Base-by-base conservation (phyloP, 495 filamentous ascomycete genomes). In the Daldinia bambusicola region DNA sequence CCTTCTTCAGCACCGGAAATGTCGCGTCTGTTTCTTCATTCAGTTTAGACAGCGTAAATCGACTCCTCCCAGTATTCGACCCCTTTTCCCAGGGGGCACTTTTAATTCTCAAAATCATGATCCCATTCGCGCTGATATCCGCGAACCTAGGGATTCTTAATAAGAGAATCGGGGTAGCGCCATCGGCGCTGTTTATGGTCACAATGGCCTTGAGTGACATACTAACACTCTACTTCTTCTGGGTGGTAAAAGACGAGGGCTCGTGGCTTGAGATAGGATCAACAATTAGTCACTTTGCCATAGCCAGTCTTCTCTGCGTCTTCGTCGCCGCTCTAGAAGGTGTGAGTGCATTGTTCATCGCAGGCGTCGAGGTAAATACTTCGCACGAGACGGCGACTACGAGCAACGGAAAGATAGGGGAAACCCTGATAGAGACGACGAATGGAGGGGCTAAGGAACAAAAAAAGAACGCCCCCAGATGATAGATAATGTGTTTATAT, bases 201-300 rank as follows among this genome's bases (percentile, higher is more conserved):
- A 93, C 96, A 48, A 97, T 97, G 89, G 90, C 93, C 14, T 87
- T 97, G 53, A 92, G 92, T 56, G 96, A 99, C 78, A 88, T 97
- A 51, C 84, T 98, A 74, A 98, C 96, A 4, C 84, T 99, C 61
- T 93, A 95, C 78, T 99, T 99, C 84, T 99, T 99, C 80, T 99
- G 91, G 86, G 90, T 97, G 76, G 96, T 99, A 6, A 89, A 89
- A 61, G 96, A 99, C 76, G 94, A 98, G 77, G 95, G 96, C 0
- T 93, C 89, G 38, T 99, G 96, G 96, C 81, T 99, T 58, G 96
- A 99, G 74, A 99, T 98, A 75, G 96, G 96, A 53, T 95, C 92
- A 36, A 97, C 91, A 1, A 99, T 99, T 67, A 95, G 87, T 72
- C 93, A 97, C 72, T 99, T 98, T 78, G 87, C 87, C 66, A 98